Percentiles rank a stretch among this genome's conserved stretches.
phyloP scores from a whole-genome alignment of 1,284 basidiomycete species.

The Phlebopus sp. region DNA sequence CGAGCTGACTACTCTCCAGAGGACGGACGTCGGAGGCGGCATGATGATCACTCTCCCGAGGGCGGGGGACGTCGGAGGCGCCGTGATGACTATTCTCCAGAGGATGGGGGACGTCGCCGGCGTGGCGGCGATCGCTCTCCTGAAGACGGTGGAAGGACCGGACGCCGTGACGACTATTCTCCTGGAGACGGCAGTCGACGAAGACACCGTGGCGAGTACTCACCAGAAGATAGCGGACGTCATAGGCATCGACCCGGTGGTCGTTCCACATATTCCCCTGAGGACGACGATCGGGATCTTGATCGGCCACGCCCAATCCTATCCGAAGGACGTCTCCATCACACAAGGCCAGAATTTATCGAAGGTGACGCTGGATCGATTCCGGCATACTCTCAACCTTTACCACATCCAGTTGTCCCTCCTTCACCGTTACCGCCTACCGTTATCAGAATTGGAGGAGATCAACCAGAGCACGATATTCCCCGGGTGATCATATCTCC shows the following conservation, averaged over 20 bases:
- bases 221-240: background rate
- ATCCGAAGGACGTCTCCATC: conserved; percentile 11
- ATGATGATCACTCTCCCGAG: conserved; percentile 16
- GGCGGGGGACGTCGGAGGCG: conserved; percentile 1
- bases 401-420: conserved; percentile 9
- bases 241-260: conserved; percentile 16
- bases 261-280: conserved; percentile 17
- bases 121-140: background rate
- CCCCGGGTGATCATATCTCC: conserved; percentile 1
- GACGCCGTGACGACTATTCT: background rate
- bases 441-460: conserved; percentile 29
- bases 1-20: conserved; percentile 10
- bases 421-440: conserved; percentile 27
- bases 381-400: conserved; percentile 6
- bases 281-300: conserved; percentile 17
- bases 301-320: conserved; percentile 11
- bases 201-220: background rate
- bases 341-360: conserved; percentile 5
- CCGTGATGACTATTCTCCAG: conserved; percentile 1
- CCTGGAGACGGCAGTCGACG: background rate
- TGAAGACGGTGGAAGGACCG: background rate
- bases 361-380: conserved; percentile 10
- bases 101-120: conserved; percentile 2
- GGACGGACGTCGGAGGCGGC: conserved; percentile 7
- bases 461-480: background rate